Evolutionary conservation across 495 filamentous ascomycete genomes (phyloP).

Genomic region (Cryomyces minteri): DNA sequence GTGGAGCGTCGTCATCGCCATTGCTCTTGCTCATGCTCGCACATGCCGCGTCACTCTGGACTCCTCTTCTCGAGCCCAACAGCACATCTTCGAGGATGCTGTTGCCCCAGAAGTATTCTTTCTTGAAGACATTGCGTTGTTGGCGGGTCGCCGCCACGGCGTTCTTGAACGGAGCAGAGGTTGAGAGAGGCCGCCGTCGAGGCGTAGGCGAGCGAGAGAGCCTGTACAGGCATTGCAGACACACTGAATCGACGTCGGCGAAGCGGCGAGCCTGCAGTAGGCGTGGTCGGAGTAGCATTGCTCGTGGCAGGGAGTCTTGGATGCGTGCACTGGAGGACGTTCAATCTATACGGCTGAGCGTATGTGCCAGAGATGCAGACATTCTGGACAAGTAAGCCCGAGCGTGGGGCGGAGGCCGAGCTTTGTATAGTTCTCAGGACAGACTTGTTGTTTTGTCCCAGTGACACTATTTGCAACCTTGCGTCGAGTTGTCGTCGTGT

Average conservation of each 20-base stretch:
- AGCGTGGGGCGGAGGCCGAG: too few relatives aligned
- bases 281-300: background rate
- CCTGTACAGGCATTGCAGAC: constrained; percentile 7
- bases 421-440: too few relatives aligned
- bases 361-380: too few relatives aligned
- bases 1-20: background rate
- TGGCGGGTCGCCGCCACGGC: constrained; percentile 5
- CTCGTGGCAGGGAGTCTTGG: background rate
- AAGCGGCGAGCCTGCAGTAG: background rate
- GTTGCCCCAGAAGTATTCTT: constrained; percentile 17
- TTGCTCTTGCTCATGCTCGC: background rate
- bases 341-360: too few relatives aligned
- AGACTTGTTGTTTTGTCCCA: too few relatives aligned
- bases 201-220: constrained; percentile 1
- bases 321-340: too few relatives aligned
- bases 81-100: constrained; percentile 5
- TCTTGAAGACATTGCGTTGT: constrained; percentile 7
- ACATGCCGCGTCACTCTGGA: background rate
- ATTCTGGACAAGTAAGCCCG: too few relatives aligned
- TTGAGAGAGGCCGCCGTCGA: constrained; percentile 5
- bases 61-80: constrained; percentile 4
- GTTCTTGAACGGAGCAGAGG: constrained; percentile 1
- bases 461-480: too few relatives aligned
- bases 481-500: too few relatives aligned
- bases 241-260: background rate